Conservation (phyloP, 2,329 filamentous ascomycete genomes). For the Colletotrichum sp. region DNA sequence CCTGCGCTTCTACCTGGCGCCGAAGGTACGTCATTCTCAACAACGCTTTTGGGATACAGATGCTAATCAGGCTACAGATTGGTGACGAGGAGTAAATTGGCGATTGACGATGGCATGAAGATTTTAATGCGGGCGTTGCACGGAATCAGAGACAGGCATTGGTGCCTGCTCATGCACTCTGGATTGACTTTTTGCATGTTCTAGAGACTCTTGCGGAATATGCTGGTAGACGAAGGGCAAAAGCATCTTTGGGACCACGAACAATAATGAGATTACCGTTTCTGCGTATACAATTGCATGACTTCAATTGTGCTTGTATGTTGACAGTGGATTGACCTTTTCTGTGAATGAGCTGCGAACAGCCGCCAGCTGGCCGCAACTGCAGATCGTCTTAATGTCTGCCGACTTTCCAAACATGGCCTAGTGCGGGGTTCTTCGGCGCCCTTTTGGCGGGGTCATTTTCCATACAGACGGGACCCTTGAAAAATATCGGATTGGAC, state of each 20-base stretch:
- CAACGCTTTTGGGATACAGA: not conserved
- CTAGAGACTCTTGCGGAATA: slow-evolving; percentile 11
- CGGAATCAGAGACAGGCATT: slow-evolving; percentile 12
- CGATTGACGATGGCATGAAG: slow-evolving; percentile 6
- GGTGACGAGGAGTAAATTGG: slow-evolving; percentile 42
- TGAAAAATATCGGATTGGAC: slow-evolving; percentile 4
- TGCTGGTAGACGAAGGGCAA: slow-evolving; percentile 11
- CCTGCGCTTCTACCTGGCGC: slow-evolving; percentile 95
- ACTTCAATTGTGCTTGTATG: not conserved
- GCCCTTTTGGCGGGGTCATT: slow-evolving; percentile 18
- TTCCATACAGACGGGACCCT: not conserved
- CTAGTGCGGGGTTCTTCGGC: slow-evolving; percentile 20
- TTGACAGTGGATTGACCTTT: not conserved
- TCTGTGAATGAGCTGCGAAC: too few relatives aligned
- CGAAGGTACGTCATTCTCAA: slow-evolving; percentile 71
- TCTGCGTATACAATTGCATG: not conserved
- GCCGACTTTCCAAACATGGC: not conserved
- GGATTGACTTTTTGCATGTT: slow-evolving; percentile 21
- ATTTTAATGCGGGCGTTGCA: slow-evolving; percentile 20
- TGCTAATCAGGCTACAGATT: slow-evolving; percentile 32
- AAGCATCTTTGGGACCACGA: slow-evolving; percentile 18
- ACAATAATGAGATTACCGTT: slow-evolving; percentile 19
- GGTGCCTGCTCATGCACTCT: slow-evolving; percentile 13
- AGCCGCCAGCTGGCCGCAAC: slow-evolving; percentile 5
- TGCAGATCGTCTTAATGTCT: not conserved